A percentile compares a stretch with the other conserved stretches of the same genome.
Evolutionary conservation across 768 basidiomycete species (phyloP).

Genomic region (Amanita polypyramis): DNA sequence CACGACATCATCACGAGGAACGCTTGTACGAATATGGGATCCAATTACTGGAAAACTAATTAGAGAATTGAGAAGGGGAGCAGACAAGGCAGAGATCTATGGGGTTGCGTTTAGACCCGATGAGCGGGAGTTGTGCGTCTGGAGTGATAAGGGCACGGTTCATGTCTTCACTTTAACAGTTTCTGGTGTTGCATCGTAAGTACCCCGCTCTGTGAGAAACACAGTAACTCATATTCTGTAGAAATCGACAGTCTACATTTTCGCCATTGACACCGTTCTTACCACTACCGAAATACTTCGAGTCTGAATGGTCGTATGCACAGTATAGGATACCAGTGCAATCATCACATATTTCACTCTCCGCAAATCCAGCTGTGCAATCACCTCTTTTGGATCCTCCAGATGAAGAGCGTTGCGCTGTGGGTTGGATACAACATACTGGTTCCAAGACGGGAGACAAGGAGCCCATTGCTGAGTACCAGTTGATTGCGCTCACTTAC

Average conservation of each 20-base stretch:
- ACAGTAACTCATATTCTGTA: slow-evolving; percentile 17
- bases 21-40: slow-evolving; percentile 85
- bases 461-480: slow-evolving; percentile 37
- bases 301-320: slow-evolving; percentile 95
- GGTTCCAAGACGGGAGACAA: slow-evolving; percentile 23
- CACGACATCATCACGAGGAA: slow-evolving; percentile 76
- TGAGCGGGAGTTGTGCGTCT: slow-evolving; percentile 79
- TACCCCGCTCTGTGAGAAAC: slow-evolving; percentile 12
- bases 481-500: slow-evolving; percentile 79
- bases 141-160: slow-evolving; percentile 94
- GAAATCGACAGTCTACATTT: slow-evolving; percentile 79
- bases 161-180: slow-evolving; percentile 75
- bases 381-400: slow-evolving; percentile 48
- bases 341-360: slow-evolving; percentile 71
- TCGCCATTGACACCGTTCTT: slow-evolving; percentile 73
- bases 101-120: slow-evolving; percentile 82
- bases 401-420: slow-evolving; percentile 79
- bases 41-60: slow-evolving; percentile 59
- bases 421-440: slow-evolving; percentile 70
- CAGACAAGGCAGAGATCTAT: slow-evolving; percentile 87
- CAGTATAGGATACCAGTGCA: slow-evolving; percentile 84
- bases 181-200: slow-evolving; percentile 52
- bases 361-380: slow-evolving; percentile 47
- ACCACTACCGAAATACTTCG: slow-evolving; percentile 82
- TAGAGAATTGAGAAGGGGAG: slow-evolving; percentile 74